Conservation (phyloP, 805 yeast species). For the Pichia eremophila region DNA sequence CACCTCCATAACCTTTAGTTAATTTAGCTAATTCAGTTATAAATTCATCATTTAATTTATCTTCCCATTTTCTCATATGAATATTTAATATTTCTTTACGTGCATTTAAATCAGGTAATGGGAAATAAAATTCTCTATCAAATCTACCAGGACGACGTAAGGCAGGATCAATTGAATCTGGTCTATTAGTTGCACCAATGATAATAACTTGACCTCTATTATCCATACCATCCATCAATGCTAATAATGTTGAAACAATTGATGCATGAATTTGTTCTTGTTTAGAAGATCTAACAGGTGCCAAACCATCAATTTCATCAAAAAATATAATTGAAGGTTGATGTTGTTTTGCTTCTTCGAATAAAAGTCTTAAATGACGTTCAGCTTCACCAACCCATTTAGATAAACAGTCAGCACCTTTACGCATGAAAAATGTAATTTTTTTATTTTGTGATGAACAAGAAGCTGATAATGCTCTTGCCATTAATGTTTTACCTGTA, state of each 20-base stretch:
- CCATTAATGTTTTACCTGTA: conserved; percentile 97
- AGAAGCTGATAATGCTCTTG: conserved; percentile 92
- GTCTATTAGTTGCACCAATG: conserved; percentile 96
- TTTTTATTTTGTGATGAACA: conserved; percentile 78
- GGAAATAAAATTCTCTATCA: conserved; percentile 94
- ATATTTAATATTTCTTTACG: conserved; percentile 71
- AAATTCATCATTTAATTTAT: conserved; percentile 53
- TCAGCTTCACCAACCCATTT: conserved; percentile 99
- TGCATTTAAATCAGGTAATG: conserved; percentile 76
- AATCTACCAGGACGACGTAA: conserved; percentile 94
- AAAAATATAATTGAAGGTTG: conserved; percentile 95
- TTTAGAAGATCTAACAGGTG: conserved; percentile 94
- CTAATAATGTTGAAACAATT: conserved; percentile 88
- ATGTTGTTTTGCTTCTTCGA: conserved; percentile 92
- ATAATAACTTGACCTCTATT: conserved; percentile 97
- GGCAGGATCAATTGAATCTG: conserved; percentile 98
- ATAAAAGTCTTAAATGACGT: conserved; percentile 78
- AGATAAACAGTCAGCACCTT: conserved; percentile 94
- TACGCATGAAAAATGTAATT: conserved; percentile 94
- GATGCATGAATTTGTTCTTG: conserved; percentile 98
- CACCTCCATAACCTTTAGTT: conserved; percentile 97
- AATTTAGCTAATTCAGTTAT: conserved; percentile 58
- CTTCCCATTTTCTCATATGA: conserved; percentile 85
- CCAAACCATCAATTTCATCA: conserved; percentile 96
- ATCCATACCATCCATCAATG: conserved; percentile 99